phyloP scores from a whole-genome alignment of 106 monocot species.

The Dendrobium huoshanense region DNA sequence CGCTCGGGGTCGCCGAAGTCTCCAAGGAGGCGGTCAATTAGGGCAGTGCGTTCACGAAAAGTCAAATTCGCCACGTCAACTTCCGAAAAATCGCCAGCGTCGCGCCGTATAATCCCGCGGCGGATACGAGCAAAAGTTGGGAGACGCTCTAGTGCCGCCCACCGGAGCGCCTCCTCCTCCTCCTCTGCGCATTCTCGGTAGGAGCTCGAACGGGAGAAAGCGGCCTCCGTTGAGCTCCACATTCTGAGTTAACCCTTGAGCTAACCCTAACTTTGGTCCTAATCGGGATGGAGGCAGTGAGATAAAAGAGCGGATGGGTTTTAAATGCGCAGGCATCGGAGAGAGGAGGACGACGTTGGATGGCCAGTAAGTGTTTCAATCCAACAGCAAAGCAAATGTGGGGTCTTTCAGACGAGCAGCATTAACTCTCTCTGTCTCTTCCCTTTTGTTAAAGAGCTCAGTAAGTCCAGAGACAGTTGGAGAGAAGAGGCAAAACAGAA shows the following conservation, averaged over 20 bases:
- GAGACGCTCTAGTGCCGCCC: conserved; percentile 91
- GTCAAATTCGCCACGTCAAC: conserved; percentile 58
- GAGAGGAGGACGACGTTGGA: not conserved
- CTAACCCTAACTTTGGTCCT: not conserved
- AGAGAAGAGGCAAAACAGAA: not conserved
- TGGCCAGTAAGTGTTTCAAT: not conserved
- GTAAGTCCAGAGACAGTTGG: not conserved
- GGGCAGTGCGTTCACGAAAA: conserved; percentile 38
- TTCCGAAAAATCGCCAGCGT: conserved; percentile 32
- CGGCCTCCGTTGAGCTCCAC: conserved; percentile 60
- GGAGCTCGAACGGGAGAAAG: conserved; percentile 76
- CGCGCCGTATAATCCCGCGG: conserved; percentile 46
- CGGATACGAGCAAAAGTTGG: conserved; percentile 61
- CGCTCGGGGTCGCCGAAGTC: conserved; percentile 57
- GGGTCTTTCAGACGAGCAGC: conserved; percentile 30
- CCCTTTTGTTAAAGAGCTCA: not conserved
- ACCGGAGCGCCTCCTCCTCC: conserved; percentile 78
- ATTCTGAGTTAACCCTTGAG: conserved; percentile 16
- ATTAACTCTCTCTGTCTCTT: conserved; percentile 29
- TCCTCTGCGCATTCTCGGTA: conserved; percentile 32
- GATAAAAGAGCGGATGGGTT: not conserved
- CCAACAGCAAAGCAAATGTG: conserved; percentile 4
- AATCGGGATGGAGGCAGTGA: not conserved
- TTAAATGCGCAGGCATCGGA: conserved; percentile 16
- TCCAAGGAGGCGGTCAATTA: conserved; percentile 67